Base-by-base conservation (phyloP, 2,329 filamentous ascomycete genomes). In the Acrocalymma vagum region DNA sequence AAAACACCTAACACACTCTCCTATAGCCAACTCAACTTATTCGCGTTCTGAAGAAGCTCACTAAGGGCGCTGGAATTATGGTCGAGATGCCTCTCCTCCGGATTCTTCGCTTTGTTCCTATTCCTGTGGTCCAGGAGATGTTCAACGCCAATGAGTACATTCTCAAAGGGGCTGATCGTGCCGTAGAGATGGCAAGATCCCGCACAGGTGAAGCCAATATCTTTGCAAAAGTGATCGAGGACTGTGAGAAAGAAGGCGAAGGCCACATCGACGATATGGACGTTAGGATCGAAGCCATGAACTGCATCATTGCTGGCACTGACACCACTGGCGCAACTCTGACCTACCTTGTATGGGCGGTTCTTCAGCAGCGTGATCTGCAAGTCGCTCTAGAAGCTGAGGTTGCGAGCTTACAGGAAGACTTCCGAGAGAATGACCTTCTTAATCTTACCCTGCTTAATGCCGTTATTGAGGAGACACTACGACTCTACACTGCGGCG, bases 381-480 rank as follows among this genome's bases (percentile, higher is more conserved):
- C 58, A 58, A 30, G 28, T 34, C 1, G 45, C 44, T 7, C 45
- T 67, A 0, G 58, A 59, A 32, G 45, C 44, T 6, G 65, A 67
- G 31, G 42, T 53, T n/a, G 53, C 48, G 1, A 24, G 16, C 3
- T 29, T 66, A 3, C 13, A 25, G 5, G 48, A 51, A 1, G 45
- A 31, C 9, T 65, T 64, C 27, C 52, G 37, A 1, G 62, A 67
- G 21, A 54, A 62, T 27, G 58, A 69, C n/a, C 43, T 72, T 1
- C 65, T 67, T 9, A 34, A 30, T 3, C 53, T 69, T 3, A 63
- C 68, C 4, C 21, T 71, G 4, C 58, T 73, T 3, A 63, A 71
- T 22, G 62, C 63, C 0, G 65, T 70, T 10, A 68, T 74, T 22
- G 53, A 70, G n/a, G 72, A 75, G 38, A 70, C 71, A 2, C 43